Percentiles rank a stretch among this genome's conserved stretches.
phyloP scores from a whole-genome alignment of 345 rosid species.

The Euphorbia pulcherrima region DNA sequence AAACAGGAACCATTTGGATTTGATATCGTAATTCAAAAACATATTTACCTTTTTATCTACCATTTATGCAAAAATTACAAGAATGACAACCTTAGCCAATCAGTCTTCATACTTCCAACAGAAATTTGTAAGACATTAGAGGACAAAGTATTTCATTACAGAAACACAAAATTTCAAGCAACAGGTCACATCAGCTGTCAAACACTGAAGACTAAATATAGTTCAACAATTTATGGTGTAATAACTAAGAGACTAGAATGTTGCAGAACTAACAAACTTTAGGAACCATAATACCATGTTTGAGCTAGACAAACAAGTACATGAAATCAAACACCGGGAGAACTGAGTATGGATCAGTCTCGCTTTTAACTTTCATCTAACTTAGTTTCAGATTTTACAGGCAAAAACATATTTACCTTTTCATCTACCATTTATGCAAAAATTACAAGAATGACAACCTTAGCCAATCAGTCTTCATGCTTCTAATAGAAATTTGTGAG shows the following conservation, averaged over 20 bases:
- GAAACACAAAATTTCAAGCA: background rate
- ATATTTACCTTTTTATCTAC: background rate
- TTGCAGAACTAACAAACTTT: background rate
- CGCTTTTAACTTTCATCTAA: background rate
- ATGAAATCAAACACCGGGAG: background rate
- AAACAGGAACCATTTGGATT: constrained; percentile 16
- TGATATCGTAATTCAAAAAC: background rate
- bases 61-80: background rate
- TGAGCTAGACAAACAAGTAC: background rate
- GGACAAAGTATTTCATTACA: background rate
- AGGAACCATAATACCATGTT: background rate
- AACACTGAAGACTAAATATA: background rate
- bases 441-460: background rate
- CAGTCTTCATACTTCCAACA: background rate
- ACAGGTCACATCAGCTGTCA: background rate
- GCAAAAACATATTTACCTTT: background rate
- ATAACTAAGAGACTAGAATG: background rate
- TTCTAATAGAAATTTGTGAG: background rate
- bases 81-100: background rate
- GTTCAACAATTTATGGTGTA: background rate
- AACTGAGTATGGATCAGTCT: background rate
- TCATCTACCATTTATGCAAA: background rate
- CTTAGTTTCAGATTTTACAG: background rate
- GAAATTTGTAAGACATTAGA: background rate
- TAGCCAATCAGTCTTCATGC: background rate